These are phyloP conservation scores for Luffa acutangula DNA, from an alignment of 306 rosid species.

Conservation along the genomic window DNA sequence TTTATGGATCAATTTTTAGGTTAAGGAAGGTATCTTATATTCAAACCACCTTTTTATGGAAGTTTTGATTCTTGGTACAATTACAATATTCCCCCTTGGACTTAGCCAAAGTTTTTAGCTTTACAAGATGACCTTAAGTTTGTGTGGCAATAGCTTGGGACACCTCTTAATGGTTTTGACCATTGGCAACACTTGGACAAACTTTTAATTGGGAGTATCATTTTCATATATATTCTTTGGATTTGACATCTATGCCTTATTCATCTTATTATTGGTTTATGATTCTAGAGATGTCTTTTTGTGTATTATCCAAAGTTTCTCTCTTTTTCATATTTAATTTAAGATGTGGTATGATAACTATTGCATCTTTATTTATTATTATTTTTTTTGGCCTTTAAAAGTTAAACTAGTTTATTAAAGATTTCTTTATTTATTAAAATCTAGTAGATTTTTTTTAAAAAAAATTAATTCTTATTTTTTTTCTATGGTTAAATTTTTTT, in stretches of 20 bases:
- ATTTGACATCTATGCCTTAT: background rate
- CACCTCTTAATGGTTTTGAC: background rate
- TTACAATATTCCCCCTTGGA: background rate
- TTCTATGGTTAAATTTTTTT: background rate
- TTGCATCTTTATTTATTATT: background rate
- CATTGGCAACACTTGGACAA: background rate
- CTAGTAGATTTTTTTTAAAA: no score
- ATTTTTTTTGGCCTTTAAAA: no score
- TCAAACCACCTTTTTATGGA: background rate
- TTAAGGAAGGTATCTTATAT: background rate
- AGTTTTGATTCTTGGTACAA: background rate
- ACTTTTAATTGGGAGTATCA: background rate
- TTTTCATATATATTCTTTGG: background rate
- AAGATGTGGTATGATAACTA: background rate
- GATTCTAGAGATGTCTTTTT: background rate
- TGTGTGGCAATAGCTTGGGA: background rate
- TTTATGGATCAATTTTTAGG: background rate
- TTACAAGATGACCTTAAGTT: background rate
- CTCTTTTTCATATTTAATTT: background rate
- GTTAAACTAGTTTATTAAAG: no score
- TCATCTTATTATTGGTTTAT: conserved; percentile 6
- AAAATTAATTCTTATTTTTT: no score
- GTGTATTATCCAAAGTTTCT: background rate
- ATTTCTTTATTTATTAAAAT: no score
- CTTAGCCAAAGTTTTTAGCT: background rate